Evolutionary conservation across 208 protist genomes (phyloP).

Genomic region (Wallacemonas rigidus): DNA sequence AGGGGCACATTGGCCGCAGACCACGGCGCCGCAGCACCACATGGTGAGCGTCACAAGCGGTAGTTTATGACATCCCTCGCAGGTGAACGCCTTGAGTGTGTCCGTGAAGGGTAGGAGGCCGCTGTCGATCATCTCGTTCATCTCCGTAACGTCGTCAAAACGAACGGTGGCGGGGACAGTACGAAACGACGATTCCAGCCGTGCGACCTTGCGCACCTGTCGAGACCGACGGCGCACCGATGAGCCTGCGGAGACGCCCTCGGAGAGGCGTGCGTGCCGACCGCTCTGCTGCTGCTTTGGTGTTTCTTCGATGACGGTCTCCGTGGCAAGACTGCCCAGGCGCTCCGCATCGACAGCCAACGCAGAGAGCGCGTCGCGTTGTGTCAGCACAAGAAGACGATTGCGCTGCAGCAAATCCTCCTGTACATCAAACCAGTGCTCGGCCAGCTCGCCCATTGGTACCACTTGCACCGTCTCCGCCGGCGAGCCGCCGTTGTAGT

Average conservation of each 20-base stretch:
- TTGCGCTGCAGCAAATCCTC: slow-evolving; percentile 49
- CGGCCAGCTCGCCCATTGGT: slow-evolving; percentile 35
- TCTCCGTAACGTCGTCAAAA: slow-evolving; percentile 49
- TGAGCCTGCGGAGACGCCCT: slow-evolving; percentile 14
- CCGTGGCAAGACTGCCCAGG: slow-evolving; percentile 6
- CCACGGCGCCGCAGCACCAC: slow-evolving; percentile 75
- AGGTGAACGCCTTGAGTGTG: slow-evolving; percentile 43
- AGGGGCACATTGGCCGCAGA: slow-evolving; percentile 66
- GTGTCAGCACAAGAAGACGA: slow-evolving; percentile 53
- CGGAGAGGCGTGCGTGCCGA: neutral
- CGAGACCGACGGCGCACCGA: slow-evolving; percentile 11
- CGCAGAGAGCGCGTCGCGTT: slow-evolving; percentile 35
- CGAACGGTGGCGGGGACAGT: slow-evolving; percentile 36
- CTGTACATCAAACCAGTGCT: slow-evolving; percentile 57
- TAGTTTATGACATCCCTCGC: slow-evolving; percentile 52
- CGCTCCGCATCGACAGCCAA: slow-evolving; percentile 31
- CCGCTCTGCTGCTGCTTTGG: slow-evolving; percentile 14
- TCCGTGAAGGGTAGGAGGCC: slow-evolving; percentile 41
- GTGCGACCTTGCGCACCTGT: slow-evolving; percentile 22
- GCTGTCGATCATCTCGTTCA: slow-evolving; percentile 69
- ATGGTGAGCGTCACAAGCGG: slow-evolving; percentile 70
- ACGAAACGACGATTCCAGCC: slow-evolving; percentile 54
- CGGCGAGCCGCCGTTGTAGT: slow-evolving; percentile 25
- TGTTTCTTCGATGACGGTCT: slow-evolving; percentile 13
- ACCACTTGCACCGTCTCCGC: slow-evolving; percentile 36